Evolutionary conservation across 768 basidiomycete genomes (phyloP).

Genomic region (Neoboletus brunneissimus): DNA sequence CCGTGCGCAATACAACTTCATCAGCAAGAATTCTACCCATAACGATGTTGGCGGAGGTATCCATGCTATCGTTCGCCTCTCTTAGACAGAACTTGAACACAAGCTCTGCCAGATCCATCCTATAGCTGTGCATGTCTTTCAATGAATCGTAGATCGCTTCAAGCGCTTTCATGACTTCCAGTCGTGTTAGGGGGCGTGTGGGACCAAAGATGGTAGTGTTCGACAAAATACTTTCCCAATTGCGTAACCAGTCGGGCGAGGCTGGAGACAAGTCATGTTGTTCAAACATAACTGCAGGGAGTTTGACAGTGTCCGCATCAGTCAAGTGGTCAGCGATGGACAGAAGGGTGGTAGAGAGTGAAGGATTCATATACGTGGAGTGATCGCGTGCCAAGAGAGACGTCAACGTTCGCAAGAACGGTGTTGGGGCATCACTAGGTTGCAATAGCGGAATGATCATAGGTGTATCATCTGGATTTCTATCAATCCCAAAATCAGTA

Average conservation of each 20-base stretch:
- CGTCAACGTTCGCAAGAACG: conserved; percentile 59
- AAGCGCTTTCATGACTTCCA: conserved; percentile 55
- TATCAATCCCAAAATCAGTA: conserved; percentile 22
- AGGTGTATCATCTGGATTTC: conserved; percentile 45
- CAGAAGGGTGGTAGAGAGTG: conserved; percentile 61
- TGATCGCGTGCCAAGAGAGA: conserved; percentile 64
- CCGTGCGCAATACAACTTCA: conserved; percentile 57
- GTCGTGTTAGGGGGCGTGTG: conserved; percentile 49
- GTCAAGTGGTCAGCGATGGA: conserved; percentile 66
- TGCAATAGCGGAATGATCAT: conserved; percentile 52
- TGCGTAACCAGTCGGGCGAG: conserved; percentile 65
- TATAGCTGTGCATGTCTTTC: conserved; percentile 66
- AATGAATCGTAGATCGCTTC: conserved; percentile 60
- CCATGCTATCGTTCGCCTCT: conserved; percentile 28
- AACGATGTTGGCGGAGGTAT: conserved; percentile 30
- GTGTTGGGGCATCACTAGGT: conserved; percentile 54
- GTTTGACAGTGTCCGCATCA: conserved; percentile 61
- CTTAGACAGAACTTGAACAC: conserved; percentile 51
- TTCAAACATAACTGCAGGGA: conserved; percentile 61
- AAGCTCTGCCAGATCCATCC: conserved; percentile 51
- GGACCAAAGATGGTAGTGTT: conserved; percentile 44
- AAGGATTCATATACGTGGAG: conserved; percentile 53
- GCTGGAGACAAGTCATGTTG: conserved; percentile 70
- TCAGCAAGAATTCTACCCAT: conserved; percentile 65
- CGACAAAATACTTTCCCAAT: conserved; percentile 60